These are phyloP conservation scores for Xylariales sp. DNA, from an alignment of 2,329 filamentous ascomycete species.

Conservation along the genomic window DNA sequence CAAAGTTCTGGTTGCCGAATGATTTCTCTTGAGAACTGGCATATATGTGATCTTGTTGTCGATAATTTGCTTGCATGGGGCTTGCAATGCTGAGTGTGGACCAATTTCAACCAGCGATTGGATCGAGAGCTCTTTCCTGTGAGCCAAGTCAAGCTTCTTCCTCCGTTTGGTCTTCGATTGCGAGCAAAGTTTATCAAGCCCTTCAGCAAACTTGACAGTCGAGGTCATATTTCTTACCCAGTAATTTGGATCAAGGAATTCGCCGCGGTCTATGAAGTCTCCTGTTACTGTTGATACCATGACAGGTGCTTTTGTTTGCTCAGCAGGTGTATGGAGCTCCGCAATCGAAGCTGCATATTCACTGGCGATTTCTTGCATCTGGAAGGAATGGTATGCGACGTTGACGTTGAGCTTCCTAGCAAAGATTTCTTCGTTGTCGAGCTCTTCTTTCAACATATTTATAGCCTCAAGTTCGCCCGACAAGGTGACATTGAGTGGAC, in stretches of 20 bases:
- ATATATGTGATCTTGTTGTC: constrained; percentile 3
- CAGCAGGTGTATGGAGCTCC: not conserved
- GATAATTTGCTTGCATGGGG: constrained; percentile 11
- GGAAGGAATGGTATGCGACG: constrained; percentile 28
- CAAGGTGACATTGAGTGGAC: constrained; percentile 23
- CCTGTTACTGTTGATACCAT: constrained; percentile 10
- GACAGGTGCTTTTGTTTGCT: not conserved
- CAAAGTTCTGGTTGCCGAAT: constrained; percentile 6
- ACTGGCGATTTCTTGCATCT: constrained; percentile 19
- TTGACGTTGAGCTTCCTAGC: constrained; percentile 19
- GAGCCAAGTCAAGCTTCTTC: constrained; percentile 2
- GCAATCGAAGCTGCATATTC: constrained; percentile 9
- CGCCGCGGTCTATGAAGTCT: not conserved
- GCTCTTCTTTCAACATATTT: constrained; percentile 9
- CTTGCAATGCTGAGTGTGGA: constrained; percentile 18
- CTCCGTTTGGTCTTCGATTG: not conserved
- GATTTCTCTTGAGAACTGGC: constrained; percentile 5
- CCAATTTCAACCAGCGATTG: constrained; percentile 22
- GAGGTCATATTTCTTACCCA: constrained; percentile 25
- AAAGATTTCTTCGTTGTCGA: constrained; percentile 17
- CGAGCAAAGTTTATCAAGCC: constrained; percentile 7
- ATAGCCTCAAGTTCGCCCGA: constrained; percentile 22
- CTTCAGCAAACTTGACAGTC: constrained; percentile 24
- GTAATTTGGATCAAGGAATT: not conserved
- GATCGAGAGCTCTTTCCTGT: constrained; percentile 1